Base-by-base conservation (phyloP, 2,329 filamentous ascomycete species). In the Hypomyces perniciosus region DNA sequence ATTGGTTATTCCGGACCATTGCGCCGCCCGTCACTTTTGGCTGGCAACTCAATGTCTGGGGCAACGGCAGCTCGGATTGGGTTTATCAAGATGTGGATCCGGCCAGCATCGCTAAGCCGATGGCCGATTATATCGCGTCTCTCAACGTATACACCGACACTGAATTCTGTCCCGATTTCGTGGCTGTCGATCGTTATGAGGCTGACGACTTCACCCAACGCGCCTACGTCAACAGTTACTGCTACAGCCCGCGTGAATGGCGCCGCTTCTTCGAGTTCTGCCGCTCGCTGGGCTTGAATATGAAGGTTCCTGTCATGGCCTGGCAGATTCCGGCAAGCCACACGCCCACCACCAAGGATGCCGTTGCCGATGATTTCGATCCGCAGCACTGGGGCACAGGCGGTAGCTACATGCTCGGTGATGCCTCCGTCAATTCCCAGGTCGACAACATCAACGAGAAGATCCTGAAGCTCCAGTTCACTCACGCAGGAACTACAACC, bases 321-420 rank as follows among this genome's bases (percentile, higher is more conserved):
- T 53, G 50, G 50, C 50, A 49, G 50, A 48, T 49, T 26, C 46
- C 50, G 6, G 10, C 50, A n/a, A 49, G 41, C 41, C 43, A 38
- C n/a, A 40, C 41, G 8, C 50, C 50, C 8, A 28, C 20, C 4
- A 27, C 35, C 7, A 39, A 30, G 8, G 50, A 52, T 37, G 4
- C 28, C 20, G 35, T 38, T 38, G 35, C n/a, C 20, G 33, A 13
- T 8, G 31, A 46, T 35, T 51, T 46, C 4, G 33, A 31, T 20
- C 6, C 20, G 13, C 38, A 42, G 37, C 31, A 43, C 46, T 49
- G 46, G 46, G 46, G 46, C 30, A 49, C 46, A 9, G 46, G 31
- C 12, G 46, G 46, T 31, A 43, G 13, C 39, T 49, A 44, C 39
- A 8, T 49, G 2, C 2, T 49, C 4, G 46, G 46, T n/a, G 46